These are phyloP conservation scores for Schrenkiella parvula DNA, from an alignment of 345 rosid species.

Conservation along the genomic window DNA sequence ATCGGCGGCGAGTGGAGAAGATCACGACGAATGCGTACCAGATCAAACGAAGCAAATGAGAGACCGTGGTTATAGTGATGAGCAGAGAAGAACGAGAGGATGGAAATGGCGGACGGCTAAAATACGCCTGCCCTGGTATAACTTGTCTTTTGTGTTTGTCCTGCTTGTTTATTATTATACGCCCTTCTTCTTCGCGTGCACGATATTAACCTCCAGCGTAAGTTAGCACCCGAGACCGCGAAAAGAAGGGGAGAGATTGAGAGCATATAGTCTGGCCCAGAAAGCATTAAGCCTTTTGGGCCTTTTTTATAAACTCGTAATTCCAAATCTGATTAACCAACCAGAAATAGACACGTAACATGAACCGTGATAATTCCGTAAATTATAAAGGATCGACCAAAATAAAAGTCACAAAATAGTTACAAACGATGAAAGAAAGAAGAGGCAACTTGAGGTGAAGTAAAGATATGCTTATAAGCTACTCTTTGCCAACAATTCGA, in stretches of 20 bases:
- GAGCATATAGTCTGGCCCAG: neutral
- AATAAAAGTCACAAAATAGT: neutral
- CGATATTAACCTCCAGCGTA: constrained; percentile 19
- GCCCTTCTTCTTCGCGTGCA: constrained; percentile 30
- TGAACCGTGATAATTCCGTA: neutral
- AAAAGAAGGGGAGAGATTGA: neutral
- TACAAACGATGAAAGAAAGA: neutral
- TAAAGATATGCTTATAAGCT: constrained; percentile 10
- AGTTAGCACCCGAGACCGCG: constrained; percentile 4
- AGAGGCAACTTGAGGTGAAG: neutral
- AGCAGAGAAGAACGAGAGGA: constrained; percentile 23
- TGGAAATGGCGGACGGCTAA: constrained; percentile 34
- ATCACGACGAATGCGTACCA: constrained; percentile 8
- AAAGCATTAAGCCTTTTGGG: constrained; percentile 1
- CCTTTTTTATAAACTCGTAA: neutral
- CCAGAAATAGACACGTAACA: neutral
- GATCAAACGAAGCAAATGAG: constrained; percentile 18
- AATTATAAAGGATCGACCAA: neutral
- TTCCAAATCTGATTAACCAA: neutral
- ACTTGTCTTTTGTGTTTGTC: neutral
- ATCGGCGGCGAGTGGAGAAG: neutral
- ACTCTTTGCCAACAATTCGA: neutral
- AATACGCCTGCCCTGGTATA: constrained; percentile 27
- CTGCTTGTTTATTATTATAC: neutral
- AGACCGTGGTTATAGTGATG: constrained; percentile 12